Base-by-base conservation (phyloP, 352 stramenopile genomes). In the Phytophthora meadii region DNA sequence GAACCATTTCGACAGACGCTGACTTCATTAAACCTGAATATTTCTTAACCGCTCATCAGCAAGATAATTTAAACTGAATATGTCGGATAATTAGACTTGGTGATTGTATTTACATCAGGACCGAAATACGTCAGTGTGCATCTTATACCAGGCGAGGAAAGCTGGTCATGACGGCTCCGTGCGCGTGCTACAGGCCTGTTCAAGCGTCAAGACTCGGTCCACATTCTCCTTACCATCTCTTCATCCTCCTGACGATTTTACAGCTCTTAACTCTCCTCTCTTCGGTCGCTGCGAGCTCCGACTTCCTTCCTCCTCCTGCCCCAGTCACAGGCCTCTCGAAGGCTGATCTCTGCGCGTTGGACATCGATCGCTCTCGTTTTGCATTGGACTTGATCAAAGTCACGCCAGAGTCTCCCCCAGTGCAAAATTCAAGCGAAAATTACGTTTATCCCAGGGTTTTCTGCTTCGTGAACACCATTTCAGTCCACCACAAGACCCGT, bases 401-500 rank as follows among this genome's bases (percentile, higher is more conserved):
- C 8, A 65, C 49, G 8, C 70, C 77, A 1, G 56, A 81, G 61
- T 52, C 36, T 8, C 27, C 48, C 2, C 54, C 48, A 10, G n/a
- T 25, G 11, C 56, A 49, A 48, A 54, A 50, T 28, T 63, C 49
- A n/a, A 25, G 11, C 2, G 25, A 22, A 39, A 61, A 60, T 42
- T 12, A 22, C 25, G 36, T 42, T 11, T 89, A 87, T 56, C 83
- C 85, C 42, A 81, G 74, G 54, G 64, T 93, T 17, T 73, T 93
- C 49, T 94, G 86, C 80, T 88, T 90, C 54, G 84, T 94, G 17
- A 92, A 92, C 73, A 94, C 83, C 2, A 92, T 94, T 63, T 90
- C 82, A 32, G 68, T 87, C 50, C 76, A 91, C 44, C 86, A 90
- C 66, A 61, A 64, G 61, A 82, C 69, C 2, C 78, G 77, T 48